Evolutionary conservation across 129 eudicot species (phyloP).

Genomic region (Centrapalus pauciflorus): DNA sequence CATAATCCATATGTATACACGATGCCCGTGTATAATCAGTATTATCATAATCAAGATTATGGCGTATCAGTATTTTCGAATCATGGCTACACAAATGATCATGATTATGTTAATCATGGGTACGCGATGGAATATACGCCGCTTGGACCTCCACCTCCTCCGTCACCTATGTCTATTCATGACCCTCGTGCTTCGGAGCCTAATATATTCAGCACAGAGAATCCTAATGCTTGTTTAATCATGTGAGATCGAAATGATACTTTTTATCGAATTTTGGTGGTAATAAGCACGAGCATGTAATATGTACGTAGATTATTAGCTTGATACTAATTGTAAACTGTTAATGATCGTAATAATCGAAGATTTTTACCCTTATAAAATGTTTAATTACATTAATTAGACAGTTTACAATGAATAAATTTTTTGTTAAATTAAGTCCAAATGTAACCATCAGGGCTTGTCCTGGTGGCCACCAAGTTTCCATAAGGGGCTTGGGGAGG

Average conservation of each 20-base stretch:
- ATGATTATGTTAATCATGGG: conserved; percentile 26
- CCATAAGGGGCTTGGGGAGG: too few relatives aligned
- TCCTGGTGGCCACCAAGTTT: too few relatives aligned
- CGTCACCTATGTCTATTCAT: conserved; percentile 29
- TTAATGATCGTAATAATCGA: not conserved
- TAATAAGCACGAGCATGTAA: conserved; percentile 19
- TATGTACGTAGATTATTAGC: not conserved
- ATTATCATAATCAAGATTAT: conserved; percentile 49
- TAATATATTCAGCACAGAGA: conserved; percentile 53
- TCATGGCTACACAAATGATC: conserved; percentile 33
- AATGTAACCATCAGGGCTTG: too few relatives aligned
- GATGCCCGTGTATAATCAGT: conserved; percentile 42
- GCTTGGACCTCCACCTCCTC: conserved; percentile 35
- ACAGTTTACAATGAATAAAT: not conserved
- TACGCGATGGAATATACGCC: conserved; percentile 25
- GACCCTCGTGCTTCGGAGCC: conserved; percentile 25
- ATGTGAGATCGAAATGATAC: too few relatives aligned
- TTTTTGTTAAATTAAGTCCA: too few relatives aligned
- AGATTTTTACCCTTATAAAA: conserved; percentile 7
- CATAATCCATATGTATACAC: conserved; percentile 36
- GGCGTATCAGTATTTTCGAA: conserved; percentile 19
- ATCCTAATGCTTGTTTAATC: conserved; percentile 61
- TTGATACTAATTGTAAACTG: conserved; percentile 15
- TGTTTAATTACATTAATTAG: not conserved
- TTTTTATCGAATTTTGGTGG: too few relatives aligned